A percentile compares a stretch with the other conserved stretches of the same genome.
These are phyloP conservation scores for Seminavis robusta DNA, from an alignment of 108 stramenopile species.

Conservation along the genomic window DNA sequence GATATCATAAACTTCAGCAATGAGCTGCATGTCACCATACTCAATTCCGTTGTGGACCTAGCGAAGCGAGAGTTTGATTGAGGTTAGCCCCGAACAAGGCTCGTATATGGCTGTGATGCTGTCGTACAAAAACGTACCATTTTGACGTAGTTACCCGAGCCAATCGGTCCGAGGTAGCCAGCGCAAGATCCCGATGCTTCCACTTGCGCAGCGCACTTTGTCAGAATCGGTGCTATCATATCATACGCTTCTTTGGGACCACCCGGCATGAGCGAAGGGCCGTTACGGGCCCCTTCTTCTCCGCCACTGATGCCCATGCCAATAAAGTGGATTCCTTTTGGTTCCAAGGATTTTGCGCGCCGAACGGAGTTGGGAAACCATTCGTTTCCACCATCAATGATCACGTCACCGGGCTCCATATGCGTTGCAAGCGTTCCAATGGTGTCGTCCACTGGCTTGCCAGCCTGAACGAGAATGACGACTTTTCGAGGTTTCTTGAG, in stretches of 20 bases:
- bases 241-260: constrained; percentile 76
- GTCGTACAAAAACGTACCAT: too few species aligned
- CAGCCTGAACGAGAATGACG: constrained; percentile 52
- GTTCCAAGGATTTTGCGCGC: constrained; percentile 46
- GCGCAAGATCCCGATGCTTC: constrained; percentile 60
- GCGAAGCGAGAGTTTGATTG: too few species aligned
- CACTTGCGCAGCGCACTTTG: constrained; percentile 58
- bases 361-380: constrained; percentile 74
- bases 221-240: constrained; percentile 59
- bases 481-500: constrained; percentile 68
- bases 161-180: constrained; percentile 73
- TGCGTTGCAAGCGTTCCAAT: constrained; percentile 51
- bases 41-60: constrained; percentile 95
- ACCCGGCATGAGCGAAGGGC: constrained; percentile 82
- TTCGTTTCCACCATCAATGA: constrained; percentile 84
- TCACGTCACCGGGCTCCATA: constrained; percentile 72
- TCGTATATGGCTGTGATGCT: too few species aligned
- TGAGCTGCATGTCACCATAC: constrained; percentile 87
- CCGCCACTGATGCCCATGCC: constrained; percentile 70
- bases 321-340: constrained; percentile 68
- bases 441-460: constrained; percentile 47
- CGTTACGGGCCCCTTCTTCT: constrained; percentile 35
- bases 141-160: constrained; percentile 42
- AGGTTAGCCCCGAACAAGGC: too few species aligned
- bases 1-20: constrained; percentile 84